Conservation (phyloP, 2,329 filamentous ascomycete genomes). For the Aspergillus phoenicis region DNA sequence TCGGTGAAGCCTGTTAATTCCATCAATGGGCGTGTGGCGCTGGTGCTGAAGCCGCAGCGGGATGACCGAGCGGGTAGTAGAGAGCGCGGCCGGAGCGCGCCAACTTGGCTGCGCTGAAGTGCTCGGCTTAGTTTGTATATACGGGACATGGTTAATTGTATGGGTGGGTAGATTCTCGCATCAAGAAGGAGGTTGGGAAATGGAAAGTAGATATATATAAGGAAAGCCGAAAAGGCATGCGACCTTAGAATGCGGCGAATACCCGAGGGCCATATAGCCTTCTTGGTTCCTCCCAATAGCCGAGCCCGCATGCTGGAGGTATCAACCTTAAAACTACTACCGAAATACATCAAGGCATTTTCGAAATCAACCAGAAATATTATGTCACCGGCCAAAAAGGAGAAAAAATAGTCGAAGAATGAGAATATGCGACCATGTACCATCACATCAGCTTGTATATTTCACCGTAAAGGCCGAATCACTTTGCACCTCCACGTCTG, state of each 20-base stretch:
- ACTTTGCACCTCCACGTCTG: slow-evolving; percentile 29
- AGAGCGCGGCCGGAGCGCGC: not conserved
- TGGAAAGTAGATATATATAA: not conserved
- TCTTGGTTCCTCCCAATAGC: not conserved
- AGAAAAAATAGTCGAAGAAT: not conserved
- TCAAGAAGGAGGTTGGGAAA: not conserved
- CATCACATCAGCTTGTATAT: slow-evolving; percentile 16
- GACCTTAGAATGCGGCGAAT: not conserved
- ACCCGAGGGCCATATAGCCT: not conserved
- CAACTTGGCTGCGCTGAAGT: not conserved
- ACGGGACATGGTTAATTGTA: slow-evolving; percentile 11
- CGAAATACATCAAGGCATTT: not conserved
- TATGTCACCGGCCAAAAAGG: not conserved
- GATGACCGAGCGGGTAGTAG: not conserved
- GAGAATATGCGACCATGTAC: not conserved
- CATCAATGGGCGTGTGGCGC: slow-evolving; percentile 58
- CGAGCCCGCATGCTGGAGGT: not conserved
- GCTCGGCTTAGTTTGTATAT: slow-evolving; percentile 2
- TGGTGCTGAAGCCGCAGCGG: slow-evolving; percentile 34
- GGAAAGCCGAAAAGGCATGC: not conserved
- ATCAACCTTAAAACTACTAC: not conserved
- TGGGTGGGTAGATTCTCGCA: too few relatives aligned
- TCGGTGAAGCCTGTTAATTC: slow-evolving; percentile 72
- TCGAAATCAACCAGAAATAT: not conserved
- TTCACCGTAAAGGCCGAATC: slow-evolving; percentile 32